These are phyloP conservation scores for Cystobasidium ongulense DNA, from an alignment of 768 basidiomycete genomes.

Conservation along the genomic window DNA sequence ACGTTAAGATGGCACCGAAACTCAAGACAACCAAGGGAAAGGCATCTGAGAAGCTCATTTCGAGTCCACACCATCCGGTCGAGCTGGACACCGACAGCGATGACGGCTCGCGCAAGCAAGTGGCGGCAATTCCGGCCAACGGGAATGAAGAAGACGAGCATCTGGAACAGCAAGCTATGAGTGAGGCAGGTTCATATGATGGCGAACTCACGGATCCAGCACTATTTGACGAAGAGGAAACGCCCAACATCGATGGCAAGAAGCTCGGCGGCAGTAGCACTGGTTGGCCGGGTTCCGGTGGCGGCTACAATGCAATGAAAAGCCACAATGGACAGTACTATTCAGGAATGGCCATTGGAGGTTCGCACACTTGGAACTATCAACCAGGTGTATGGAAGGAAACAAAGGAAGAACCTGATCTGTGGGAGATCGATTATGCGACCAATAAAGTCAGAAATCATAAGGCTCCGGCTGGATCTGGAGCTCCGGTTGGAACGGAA, in stretches of 20 bases:
- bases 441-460: slow-evolving; percentile 27
- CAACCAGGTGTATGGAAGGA: slow-evolving; percentile 32
- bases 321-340: slow-evolving; percentile 27
- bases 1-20: too few relatives aligned
- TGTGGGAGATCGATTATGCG: slow-evolving; percentile 31
- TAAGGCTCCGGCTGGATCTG: slow-evolving; percentile 23
- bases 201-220: slow-evolving; percentile 4
- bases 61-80: not conserved
- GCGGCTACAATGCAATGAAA: slow-evolving; percentile 28
- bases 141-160: too few relatives aligned
- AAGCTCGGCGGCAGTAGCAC: not conserved
- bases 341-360: slow-evolving; percentile 26
- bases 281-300: not conserved
- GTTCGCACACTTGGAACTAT: slow-evolving; percentile 32
- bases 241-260: not conserved
- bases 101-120: not conserved
- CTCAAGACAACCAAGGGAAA: too few relatives aligned
- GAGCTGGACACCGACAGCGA: not conserved
- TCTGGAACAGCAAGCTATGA: too few relatives aligned
- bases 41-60: too few relatives aligned
- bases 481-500: slow-evolving; percentile 32
- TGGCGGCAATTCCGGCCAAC: too few relatives aligned
- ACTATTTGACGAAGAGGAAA: slow-evolving; percentile 14
- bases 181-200: slow-evolving; percentile 13
- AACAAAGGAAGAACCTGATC: slow-evolving; percentile 27